phyloP scores from a whole-genome alignment of 2,329 filamentous ascomycete genomes.

The Venturia effusa region DNA sequence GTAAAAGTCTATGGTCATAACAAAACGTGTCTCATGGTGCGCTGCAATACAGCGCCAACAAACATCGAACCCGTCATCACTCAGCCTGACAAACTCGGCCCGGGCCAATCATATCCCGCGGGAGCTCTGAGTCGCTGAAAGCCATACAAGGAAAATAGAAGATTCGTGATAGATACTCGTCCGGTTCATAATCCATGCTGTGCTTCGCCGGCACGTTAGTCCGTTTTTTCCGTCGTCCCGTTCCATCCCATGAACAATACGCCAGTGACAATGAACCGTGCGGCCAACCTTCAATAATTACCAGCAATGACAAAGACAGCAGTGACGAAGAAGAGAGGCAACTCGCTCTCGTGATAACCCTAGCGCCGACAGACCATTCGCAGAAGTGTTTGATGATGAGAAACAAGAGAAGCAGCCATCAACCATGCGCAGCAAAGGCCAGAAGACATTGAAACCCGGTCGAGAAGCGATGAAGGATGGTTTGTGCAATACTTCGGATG shows the following conservation, averaged over 20 bases:
- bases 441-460: constrained; percentile 5
- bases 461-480: background rate
- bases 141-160: background rate
- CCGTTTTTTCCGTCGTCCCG: background rate
- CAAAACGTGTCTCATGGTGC: background rate
- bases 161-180: background rate
- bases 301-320: background rate
- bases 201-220: background rate
- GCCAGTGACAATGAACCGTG: background rate
- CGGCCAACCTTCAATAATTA: background rate
- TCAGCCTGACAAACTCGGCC: background rate
- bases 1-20: background rate
- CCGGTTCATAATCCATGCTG: background rate
- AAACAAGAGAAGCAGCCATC: background rate
- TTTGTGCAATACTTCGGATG: background rate
- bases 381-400: background rate
- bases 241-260: background rate
- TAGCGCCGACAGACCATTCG: background rate
- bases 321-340: too few relatives aligned
- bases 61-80: background rate
- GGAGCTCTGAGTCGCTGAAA: background rate
- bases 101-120: background rate
- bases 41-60: background rate
- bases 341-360: background rate
- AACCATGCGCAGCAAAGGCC: background rate